Base-by-base conservation (phyloP, 73 alveolate genomes). In the Symbiodinium pilosum region DNA sequence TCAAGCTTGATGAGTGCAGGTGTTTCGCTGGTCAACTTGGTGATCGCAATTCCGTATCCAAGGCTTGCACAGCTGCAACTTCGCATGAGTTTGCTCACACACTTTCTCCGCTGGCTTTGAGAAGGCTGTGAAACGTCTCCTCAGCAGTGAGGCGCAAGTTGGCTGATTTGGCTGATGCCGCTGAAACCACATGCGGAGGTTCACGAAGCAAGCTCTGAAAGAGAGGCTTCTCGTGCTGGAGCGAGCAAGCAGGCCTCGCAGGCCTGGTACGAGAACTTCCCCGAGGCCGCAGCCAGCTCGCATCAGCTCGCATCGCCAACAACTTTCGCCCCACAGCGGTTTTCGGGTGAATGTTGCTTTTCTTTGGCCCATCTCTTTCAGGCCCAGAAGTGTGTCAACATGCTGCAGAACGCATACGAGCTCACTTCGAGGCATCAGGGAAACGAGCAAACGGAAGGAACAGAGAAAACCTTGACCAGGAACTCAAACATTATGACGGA, bases 401-500 rank as follows among this genome's bases (percentile, higher is more conserved):
- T 91, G 42, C 59, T 71, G 51, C 97, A 91, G 97, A 91, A 91
- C 38, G 97, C 81, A 68, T 91, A 69, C 54, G 97, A 91, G 52
- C 56, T 71, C 56, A 91, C 89, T 43, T 91, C 97, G 38, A 91
- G 97, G 97, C 77, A 42, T 21, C 24, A 9, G 36, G 47, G 32
- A 51, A 24, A 11, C 47, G 47, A 34, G 87, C 30, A 9, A 9
- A 43, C 0, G 87, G 52, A 8, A 24, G 2, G 83, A 47, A 47
- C 6, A 47, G 21, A 9, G 21, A 47, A 47, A 14, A 6, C 28
- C 34, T 32, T 12, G 9, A 16, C 42, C 75, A 91, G 97, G 97
- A 91, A 91, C 89, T 91, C 97, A 42, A 91, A 91, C 97, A 91
- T 87, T 69, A 87, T 87, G 97, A 91, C 97, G 16, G 97, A 91